phyloP scores from a whole-genome alignment of 768 basidiomycete genomes.

The Collybia nuda region DNA sequence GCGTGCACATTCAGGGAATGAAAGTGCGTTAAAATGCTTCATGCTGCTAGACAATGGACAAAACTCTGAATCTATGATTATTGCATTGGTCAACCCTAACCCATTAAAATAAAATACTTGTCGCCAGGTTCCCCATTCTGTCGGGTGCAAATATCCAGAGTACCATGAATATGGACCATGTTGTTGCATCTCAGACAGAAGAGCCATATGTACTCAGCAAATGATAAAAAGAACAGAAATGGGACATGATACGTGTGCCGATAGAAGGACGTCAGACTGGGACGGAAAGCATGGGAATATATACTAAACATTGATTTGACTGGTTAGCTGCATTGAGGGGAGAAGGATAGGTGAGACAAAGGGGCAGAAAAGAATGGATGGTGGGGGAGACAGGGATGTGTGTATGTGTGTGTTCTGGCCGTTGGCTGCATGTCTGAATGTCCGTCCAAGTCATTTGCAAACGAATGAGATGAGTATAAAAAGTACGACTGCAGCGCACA shows the following conservation, averaged over 20 bases:
- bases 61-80: background rate
- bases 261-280: background rate
- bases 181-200: conserved; percentile 4
- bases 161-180: conserved; percentile 3
- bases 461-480: conserved; percentile 21
- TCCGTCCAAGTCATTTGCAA: conserved; percentile 30
- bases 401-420: conserved; percentile 14
- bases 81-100: conserved; percentile 3
- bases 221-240: conserved; percentile 8
- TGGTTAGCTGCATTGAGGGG: conserved; percentile 18
- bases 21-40: too few species aligned
- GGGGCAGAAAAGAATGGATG: conserved; percentile 16
- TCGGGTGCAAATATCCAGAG: background rate
- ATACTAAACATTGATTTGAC: conserved; percentile 18
- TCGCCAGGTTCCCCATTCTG: background rate
- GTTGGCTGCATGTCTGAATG: conserved; percentile 26
- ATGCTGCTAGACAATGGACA: background rate
- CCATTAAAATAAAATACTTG: conserved; percentile 4
- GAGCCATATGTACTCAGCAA: conserved; percentile 1
- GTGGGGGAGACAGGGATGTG: conserved; percentile 12
- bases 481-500: conserved; percentile 20
- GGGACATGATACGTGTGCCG: conserved; percentile 1
- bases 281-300: conserved; percentile 14
- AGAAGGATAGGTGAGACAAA: conserved; percentile 9
- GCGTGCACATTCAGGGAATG: too few species aligned